These are phyloP conservation scores for Vitis rupestris DNA, from an alignment of 164 flowering plant genomes.

Conservation along the genomic window DNA sequence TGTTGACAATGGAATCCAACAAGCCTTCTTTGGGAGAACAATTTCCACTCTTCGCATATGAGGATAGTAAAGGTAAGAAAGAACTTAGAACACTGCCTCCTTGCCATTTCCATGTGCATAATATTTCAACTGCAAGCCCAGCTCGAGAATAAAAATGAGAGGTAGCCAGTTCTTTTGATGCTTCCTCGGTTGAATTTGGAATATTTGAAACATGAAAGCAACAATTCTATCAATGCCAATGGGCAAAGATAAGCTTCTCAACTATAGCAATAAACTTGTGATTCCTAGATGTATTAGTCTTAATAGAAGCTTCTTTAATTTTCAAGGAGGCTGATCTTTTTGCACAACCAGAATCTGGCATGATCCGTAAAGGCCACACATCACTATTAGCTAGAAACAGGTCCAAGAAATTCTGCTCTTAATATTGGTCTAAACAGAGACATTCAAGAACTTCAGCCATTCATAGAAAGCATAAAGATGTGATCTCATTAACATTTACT, in stretches of 20 bases:
- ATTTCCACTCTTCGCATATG: too few species aligned
- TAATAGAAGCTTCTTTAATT: slow-evolving; percentile 13
- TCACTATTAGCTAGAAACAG: slow-evolving; percentile 40
- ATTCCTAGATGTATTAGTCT: slow-evolving; percentile 25
- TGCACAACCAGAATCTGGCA: too few species aligned
- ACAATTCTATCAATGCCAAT: slow-evolving; percentile 61
- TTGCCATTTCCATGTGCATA: too few species aligned
- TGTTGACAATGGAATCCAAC: too few species aligned
- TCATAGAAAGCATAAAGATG: slow-evolving; percentile 64
- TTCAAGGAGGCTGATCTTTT: slow-evolving; percentile 5
- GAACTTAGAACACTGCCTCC: too few species aligned
- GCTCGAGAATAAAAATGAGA: too few species aligned
- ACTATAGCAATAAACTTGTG: slow-evolving; percentile 53
- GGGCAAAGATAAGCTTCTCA: slow-evolving; percentile 53
- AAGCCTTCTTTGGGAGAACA: too few species aligned
- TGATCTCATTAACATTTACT: slow-evolving; percentile 20
- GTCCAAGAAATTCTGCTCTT: too few species aligned
- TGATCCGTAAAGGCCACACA: slow-evolving; percentile 27
- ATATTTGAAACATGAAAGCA: slow-evolving; percentile 23
- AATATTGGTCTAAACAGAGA: slow-evolving; percentile 45
- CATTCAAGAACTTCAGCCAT: slow-evolving; percentile 50
- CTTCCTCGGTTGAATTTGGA: slow-evolving; percentile 22
- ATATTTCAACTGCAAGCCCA: too few species aligned
- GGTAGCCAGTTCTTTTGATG: too few species aligned
- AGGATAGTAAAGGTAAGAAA: too few species aligned